phyloP scores from a whole-genome alignment of 495 filamentous ascomycete genomes.

The Cryomyces minteri region DNA sequence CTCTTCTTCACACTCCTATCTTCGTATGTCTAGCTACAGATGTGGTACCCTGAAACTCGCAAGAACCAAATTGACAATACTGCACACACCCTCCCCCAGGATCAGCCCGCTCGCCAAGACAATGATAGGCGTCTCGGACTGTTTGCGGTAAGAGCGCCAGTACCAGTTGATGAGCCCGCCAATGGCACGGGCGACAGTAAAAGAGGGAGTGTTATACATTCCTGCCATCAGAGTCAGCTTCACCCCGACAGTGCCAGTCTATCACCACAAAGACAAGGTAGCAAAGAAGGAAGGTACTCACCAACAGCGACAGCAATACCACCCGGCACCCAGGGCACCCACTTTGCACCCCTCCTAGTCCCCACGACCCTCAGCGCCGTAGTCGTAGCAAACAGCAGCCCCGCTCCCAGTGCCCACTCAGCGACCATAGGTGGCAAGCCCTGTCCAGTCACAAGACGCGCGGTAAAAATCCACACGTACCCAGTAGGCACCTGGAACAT shows the following conservation, averaged over 20 bases:
- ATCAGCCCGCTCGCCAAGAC: slow-evolving; percentile 64
- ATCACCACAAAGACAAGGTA: background rate
- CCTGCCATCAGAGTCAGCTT: slow-evolving; percentile 29
- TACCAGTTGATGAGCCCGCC: slow-evolving; percentile 78
- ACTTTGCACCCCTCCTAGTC: slow-evolving; percentile 24
- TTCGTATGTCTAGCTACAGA: too few relatives aligned
- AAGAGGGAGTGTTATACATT: slow-evolving; percentile 95
- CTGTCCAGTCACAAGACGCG: slow-evolving; percentile 80
- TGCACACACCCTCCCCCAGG: slow-evolving; percentile 82
- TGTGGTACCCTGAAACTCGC: slow-evolving; percentile 68
- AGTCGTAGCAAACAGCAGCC: slow-evolving; percentile 43
- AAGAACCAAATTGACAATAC: slow-evolving; percentile 75
- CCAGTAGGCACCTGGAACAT: slow-evolving; percentile 88
- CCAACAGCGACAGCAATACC: slow-evolving; percentile 90
- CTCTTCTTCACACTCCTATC: too few relatives aligned
- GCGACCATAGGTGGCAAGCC: slow-evolving; percentile 66
- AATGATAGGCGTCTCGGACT: slow-evolving; percentile 37
- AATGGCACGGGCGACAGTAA: slow-evolving; percentile 75
- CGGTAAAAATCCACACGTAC: slow-evolving; percentile 94
- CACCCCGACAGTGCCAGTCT: background rate
- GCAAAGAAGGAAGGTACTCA: slow-evolving; percentile 16
- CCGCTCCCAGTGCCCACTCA: slow-evolving; percentile 56
- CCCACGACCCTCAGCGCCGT: slow-evolving; percentile 40
- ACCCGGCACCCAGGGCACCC: slow-evolving; percentile 54
- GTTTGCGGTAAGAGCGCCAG: slow-evolving; percentile 36